Evolutionary conservation across 306 rosid genomes (phyloP).

Genomic region (Lotus japonicus): DNA sequence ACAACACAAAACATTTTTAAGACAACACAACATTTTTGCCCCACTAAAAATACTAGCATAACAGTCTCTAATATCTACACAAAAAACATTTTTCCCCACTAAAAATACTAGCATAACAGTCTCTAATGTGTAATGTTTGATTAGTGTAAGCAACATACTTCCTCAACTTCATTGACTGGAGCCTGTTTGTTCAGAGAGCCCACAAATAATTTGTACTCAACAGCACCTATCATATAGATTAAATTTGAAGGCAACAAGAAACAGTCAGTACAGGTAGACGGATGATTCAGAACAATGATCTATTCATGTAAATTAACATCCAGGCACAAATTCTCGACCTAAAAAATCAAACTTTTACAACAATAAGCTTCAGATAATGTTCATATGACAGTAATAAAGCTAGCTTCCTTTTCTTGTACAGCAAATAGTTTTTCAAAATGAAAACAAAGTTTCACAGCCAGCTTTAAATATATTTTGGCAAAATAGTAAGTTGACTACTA

Average conservation of each 20-base stretch:
- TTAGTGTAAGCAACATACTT: constrained; percentile 47
- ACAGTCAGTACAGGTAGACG: constrained; percentile 14
- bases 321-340: constrained; percentile 3
- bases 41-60: neutral
- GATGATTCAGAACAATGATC: neutral
- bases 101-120: neutral
- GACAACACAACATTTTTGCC: neutral
- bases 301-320: neutral
- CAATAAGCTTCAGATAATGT: neutral
- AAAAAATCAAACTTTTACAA: neutral
- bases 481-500: constrained; percentile 4
- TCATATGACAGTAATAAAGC: neutral
- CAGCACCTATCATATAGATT: constrained; percentile 63
- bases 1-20: neutral
- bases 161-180: constrained; percentile 80
- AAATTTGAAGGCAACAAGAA: constrained; percentile 27
- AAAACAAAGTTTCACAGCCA: neutral
- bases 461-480: neutral
- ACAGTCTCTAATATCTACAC: constrained; percentile 1
- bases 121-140: constrained; percentile 15
- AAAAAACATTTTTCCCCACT: neutral
- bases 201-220: constrained; percentile 92
- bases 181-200: constrained; percentile 93
- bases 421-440: neutral
- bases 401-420: neutral